phyloP scores from a whole-genome alignment of 73 alveolate genomes.

The Paramecium sexaurelia region DNA sequence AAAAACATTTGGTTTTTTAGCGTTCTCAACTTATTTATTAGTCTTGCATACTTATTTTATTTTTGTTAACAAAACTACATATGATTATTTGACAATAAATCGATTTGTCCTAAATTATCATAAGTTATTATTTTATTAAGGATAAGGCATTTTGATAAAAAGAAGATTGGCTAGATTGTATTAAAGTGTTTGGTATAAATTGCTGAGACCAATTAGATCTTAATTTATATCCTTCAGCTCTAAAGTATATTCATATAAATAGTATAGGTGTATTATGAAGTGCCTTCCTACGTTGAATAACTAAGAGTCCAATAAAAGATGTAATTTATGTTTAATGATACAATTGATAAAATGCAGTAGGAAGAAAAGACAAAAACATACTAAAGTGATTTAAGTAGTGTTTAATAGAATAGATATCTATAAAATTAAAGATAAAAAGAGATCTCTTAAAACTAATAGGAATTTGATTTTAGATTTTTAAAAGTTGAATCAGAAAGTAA shows the following conservation, averaged over 20 bases:
- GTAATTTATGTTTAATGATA: not conserved
- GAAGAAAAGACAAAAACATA: not conserved
- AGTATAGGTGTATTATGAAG: not conserved
- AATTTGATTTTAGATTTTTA: not conserved
- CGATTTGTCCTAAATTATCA: not conserved
- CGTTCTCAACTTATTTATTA: not conserved
- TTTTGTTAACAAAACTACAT: constrained; percentile 23
- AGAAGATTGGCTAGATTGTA: not conserved
- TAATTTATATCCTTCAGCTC: not conserved
- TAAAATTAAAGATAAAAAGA: not conserved
- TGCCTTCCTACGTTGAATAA: not conserved
- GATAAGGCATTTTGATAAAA: not conserved
- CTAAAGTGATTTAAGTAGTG: not conserved
- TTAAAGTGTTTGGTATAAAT: not conserved
- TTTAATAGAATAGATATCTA: not conserved
- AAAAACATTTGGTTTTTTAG: not conserved
- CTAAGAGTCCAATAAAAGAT: not conserved
- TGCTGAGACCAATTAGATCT: not conserved
- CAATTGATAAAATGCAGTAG: not conserved
- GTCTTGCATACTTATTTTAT: constrained; percentile 54
- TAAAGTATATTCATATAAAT: not conserved
- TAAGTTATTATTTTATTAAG: not conserved
- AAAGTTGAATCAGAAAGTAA: not conserved
- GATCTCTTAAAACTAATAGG: not conserved
- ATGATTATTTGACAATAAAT: constrained; percentile 6